These are phyloP conservation scores for Aaosphaeria arxii DNA, from an alignment of 2,329 filamentous ascomycete genomes.

Conservation along the genomic window DNA sequence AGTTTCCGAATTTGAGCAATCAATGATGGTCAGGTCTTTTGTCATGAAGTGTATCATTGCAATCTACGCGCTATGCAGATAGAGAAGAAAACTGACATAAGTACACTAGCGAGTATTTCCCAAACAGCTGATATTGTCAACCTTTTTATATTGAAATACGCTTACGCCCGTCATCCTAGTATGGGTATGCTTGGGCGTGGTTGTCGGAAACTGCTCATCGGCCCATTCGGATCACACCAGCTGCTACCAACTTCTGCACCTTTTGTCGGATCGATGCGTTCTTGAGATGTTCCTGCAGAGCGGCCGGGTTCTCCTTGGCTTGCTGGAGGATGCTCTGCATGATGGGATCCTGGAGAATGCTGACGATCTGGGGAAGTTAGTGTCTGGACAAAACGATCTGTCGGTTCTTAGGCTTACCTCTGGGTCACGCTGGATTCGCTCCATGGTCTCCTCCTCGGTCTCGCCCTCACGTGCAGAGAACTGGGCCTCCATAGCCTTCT, in stretches of 20 bases:
- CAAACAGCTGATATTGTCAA: no score
- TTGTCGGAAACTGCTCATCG: slow-evolving; percentile 30
- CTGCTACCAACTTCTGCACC: slow-evolving; percentile 91
- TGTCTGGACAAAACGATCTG: slow-evolving; percentile 17
- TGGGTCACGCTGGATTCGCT: slow-evolving; percentile 84
- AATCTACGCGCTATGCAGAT: no score
- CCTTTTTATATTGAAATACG: no score
- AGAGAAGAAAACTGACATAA: no score
- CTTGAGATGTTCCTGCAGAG: slow-evolving; percentile 95
- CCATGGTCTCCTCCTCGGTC: slow-evolving; percentile 92
- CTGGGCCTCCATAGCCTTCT: slow-evolving; percentile 89
- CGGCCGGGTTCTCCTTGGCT: slow-evolving; percentile 87
- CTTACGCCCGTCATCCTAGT: no score
- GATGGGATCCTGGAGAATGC: slow-evolving; percentile 89
- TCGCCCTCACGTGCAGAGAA: slow-evolving; percentile 89
- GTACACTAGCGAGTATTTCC: no score
- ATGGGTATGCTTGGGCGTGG: no score
- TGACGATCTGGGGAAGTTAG: slow-evolving; percentile 63
- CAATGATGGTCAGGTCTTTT: no score
- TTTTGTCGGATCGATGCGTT: slow-evolving; percentile 82
- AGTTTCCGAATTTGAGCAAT: no score
- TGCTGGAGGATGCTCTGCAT: slow-evolving; percentile 98
- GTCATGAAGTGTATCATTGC: no score
- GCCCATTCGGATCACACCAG: slow-evolving; percentile 83
- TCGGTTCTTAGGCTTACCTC: slow-evolving; percentile 60